Percentiles rank a stretch among this genome's conserved stretches.
Conservation (phyloP, 257 asterid species). For the Capsicum baccatum region DNA sequence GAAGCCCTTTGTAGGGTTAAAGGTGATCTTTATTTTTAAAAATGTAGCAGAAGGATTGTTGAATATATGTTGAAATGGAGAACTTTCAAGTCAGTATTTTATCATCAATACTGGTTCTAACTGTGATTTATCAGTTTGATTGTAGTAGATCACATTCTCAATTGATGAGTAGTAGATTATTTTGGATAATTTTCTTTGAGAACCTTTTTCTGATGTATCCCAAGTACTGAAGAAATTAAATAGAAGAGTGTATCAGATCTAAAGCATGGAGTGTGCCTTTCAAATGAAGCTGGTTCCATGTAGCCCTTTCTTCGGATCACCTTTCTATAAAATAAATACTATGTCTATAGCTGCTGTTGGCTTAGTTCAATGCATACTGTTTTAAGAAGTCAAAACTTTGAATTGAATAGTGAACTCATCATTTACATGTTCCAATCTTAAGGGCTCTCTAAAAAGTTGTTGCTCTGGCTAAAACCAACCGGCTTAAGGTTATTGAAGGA, state of each 20-base stretch:
- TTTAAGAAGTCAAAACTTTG: background rate
- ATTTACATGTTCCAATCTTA: background rate
- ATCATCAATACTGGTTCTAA: background rate
- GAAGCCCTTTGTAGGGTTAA: too few relatives aligned
- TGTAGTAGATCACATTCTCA: background rate
- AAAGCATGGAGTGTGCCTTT: background rate
- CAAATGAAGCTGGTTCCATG: background rate
- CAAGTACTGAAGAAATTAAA: background rate
- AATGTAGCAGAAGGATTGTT: too few relatives aligned
- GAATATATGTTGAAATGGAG: too few relatives aligned
- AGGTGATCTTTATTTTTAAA: too few relatives aligned
- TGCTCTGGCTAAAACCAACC: background rate
- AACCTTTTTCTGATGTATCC: background rate
- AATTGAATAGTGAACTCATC: background rate
- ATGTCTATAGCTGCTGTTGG: background rate
- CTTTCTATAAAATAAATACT: background rate
- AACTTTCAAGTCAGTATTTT: background rate
- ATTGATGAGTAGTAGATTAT: background rate
- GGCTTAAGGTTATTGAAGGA: background rate
- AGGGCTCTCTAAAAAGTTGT: background rate
- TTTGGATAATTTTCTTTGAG: background rate
- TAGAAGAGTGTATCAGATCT: background rate
- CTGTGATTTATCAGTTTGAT: constrained; percentile 2
- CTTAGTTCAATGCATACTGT: background rate
- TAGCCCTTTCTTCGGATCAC: background rate